Conservation (phyloP, 495 filamentous ascomycete genomes). For the Xylaria grammica region DNA sequence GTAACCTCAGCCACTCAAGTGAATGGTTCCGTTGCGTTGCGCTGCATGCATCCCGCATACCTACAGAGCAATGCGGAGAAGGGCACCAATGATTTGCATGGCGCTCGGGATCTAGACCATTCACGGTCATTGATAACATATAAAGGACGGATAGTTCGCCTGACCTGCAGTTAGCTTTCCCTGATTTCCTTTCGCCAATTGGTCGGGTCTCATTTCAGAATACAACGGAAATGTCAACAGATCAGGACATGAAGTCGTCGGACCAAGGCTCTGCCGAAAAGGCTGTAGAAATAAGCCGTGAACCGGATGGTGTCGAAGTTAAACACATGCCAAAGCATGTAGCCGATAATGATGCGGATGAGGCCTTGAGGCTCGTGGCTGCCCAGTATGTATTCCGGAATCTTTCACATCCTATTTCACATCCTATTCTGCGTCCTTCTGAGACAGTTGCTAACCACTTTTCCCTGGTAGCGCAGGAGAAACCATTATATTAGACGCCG, state of each 20-base stretch:
- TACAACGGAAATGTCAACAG: constrained; percentile 5
- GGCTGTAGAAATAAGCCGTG: constrained; percentile 10
- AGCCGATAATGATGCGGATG: constrained; percentile 33
- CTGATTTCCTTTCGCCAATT: neutral
- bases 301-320: constrained; percentile 14
- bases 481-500: constrained; percentile 38
- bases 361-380: constrained; percentile 36
- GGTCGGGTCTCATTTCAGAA: neutral
- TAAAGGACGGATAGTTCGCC: neutral
- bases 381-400: constrained; percentile 15
- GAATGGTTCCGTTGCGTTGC: neutral
- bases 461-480: constrained; percentile 30
- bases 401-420: neutral
- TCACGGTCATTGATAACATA: constrained; percentile 8
- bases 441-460: neutral
- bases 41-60: neutral
- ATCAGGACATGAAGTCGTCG: neutral
- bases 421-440: neutral
- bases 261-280: constrained; percentile 26
- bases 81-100: constrained; percentile 1
- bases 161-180: neutral
- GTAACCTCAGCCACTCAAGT: neutral
- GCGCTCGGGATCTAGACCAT: neutral
- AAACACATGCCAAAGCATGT: constrained; percentile 27
- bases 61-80: constrained; percentile 1